phyloP scores from a whole-genome alignment of 345 rosid genomes.

The Salix caprea region DNA sequence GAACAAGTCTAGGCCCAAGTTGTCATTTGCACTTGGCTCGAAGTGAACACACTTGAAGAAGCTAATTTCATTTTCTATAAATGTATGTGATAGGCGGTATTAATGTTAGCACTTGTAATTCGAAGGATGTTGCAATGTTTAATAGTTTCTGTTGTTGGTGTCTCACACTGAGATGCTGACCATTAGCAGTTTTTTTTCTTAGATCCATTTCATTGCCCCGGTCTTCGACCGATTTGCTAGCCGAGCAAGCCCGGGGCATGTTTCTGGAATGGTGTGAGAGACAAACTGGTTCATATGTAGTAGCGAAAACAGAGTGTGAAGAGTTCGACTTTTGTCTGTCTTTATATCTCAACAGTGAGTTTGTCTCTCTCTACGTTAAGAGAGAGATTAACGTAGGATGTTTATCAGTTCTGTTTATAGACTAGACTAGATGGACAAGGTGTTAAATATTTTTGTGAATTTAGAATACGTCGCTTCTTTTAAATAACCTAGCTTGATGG shows the following conservation, averaged over 20 bases:
- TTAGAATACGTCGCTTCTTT: no score
- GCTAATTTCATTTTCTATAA: neutral
- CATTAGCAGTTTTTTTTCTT: neutral
- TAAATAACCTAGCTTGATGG: no score
- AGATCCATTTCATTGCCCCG: neutral
- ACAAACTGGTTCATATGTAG: neutral
- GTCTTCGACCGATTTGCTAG: neutral
- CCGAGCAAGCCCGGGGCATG: no score
- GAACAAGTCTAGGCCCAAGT: conserved; percentile 89
- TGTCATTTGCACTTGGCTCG: conserved; percentile 81
- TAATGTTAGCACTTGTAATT: neutral
- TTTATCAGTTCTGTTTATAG: no score
- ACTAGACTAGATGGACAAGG: no score
- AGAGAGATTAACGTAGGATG: no score
- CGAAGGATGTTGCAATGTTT: neutral
- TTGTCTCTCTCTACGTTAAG: no score
- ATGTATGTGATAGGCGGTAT: neutral
- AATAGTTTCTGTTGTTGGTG: neutral
- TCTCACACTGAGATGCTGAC: neutral
- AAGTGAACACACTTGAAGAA: conserved; percentile 39
- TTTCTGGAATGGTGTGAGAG: neutral
- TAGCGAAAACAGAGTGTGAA: no score
- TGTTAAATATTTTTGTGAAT: no score
- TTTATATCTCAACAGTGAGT: no score
- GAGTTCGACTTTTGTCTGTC: no score